Conservation (phyloP, 2,329 filamentous ascomycete species). For the Pseudogymnoascus sp. region DNA sequence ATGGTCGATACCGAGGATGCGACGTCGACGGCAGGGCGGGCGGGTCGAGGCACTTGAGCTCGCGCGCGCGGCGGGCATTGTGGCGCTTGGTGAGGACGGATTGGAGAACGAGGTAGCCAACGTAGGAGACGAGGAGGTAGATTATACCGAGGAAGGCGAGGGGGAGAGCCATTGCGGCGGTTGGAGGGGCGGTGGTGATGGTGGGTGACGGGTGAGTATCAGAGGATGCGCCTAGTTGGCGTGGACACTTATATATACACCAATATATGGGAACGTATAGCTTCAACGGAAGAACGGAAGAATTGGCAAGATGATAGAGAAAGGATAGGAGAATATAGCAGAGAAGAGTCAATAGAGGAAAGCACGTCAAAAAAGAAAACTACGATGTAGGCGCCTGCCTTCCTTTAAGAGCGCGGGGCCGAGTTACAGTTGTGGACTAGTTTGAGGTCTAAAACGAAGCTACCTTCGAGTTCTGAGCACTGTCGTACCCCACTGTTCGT, state of each 20-base stretch:
- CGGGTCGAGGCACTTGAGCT: constrained; percentile 24
- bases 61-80: constrained; percentile 19
- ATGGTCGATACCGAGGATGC: constrained; percentile 24
- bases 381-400: background rate
- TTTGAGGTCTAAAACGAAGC: background rate
- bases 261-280: background rate
- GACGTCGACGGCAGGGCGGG: constrained; percentile 19
- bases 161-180: constrained; percentile 10
- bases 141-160: constrained; percentile 9
- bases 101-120: constrained; percentile 17
- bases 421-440: background rate
- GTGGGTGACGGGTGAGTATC: background rate
- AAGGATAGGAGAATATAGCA: background rate
- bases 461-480: background rate
- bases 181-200: background rate
- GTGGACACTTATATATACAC: background rate
- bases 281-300: background rate
- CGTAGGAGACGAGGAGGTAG: constrained; percentile 15
- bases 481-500: background rate
- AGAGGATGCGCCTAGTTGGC: background rate
- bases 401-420: background rate
- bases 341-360: background rate
- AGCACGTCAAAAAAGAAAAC: background rate
- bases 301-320: background rate
- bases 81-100: constrained; percentile 17